Evolutionary conservation across 192 early-diverging fungal genomes (phyloP).

Genomic region (Dissophora ornata): DNA sequence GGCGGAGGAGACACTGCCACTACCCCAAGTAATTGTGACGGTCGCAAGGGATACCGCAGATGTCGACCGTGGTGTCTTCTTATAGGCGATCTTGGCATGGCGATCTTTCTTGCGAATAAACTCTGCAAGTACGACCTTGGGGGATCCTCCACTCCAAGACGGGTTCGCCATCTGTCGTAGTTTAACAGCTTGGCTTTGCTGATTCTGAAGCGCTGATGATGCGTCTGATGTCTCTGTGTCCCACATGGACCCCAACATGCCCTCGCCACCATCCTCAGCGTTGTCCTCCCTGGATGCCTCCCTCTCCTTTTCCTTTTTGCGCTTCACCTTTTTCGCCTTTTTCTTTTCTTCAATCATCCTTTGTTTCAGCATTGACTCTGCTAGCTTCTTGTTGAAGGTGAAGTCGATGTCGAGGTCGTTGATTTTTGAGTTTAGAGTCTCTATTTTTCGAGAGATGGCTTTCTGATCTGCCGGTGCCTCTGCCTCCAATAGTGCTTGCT

Average conservation of each 20-base stretch:
- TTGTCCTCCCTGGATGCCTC: conserved; percentile 17
- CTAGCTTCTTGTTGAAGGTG: conserved; percentile 51
- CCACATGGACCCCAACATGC: conserved; percentile 50
- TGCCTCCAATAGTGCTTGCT: conserved; percentile 12
- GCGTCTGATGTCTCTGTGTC: conserved; percentile 13
- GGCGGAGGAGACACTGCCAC: conserved; percentile 13
- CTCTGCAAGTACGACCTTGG: conserved; percentile 47
- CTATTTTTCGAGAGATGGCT: conserved; percentile 25
- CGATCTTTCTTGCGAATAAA: conserved; percentile 54
- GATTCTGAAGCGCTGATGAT: not conserved
- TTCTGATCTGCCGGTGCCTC: conserved; percentile 17
- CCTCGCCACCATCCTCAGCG: conserved; percentile 33
- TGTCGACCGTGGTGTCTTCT: conserved; percentile 7
- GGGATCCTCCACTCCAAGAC: conserved; percentile 51
- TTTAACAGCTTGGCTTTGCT: conserved; percentile 1
- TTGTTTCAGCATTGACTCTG: conserved; percentile 43
- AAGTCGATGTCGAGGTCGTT: conserved; percentile 55
- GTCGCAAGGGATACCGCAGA: conserved; percentile 10
- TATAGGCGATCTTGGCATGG: conserved; percentile 38
- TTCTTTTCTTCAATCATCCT: conserved; percentile 34
- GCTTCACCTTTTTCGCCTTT: conserved; percentile 32
- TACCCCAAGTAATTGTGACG: conserved; percentile 43
- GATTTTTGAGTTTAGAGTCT: conserved; percentile 43
- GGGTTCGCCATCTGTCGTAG: conserved; percentile 38
- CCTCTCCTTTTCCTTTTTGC: conserved; percentile 48